Conservation (phyloP, 192 early-diverging fungal genomes). For the Gaertneriomyces semiglobifer region DNA sequence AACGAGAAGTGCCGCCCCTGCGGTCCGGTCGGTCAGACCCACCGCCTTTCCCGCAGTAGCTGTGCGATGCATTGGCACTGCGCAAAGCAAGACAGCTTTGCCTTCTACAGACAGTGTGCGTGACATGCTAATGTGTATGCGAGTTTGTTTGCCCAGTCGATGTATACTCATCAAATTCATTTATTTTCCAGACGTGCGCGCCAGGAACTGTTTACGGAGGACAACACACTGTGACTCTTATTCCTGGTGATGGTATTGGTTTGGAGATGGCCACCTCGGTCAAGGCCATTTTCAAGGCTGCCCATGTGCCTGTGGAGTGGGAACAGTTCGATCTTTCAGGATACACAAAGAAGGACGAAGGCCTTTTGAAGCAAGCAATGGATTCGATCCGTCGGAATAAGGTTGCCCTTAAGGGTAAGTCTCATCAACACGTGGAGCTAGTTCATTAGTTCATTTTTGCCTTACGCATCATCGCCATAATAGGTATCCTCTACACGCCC, state of each 20-base stretch:
- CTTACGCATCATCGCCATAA: too few species aligned
- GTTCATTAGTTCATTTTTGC: background rate
- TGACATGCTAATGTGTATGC: background rate
- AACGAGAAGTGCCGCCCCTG: too few species aligned
- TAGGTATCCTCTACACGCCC: constrained; percentile 73
- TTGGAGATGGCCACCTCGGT: constrained; percentile 87
- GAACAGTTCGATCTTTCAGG: constrained; percentile 97
- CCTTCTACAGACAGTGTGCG: constrained; percentile 7
- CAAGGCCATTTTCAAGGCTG: constrained; percentile 91
- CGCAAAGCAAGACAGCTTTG: constrained; percentile 20
- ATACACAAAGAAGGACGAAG: constrained; percentile 75
- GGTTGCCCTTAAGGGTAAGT: constrained; percentile 93
- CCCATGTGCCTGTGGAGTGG: constrained; percentile 91
- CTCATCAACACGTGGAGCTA: background rate
- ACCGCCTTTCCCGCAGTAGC: background rate
- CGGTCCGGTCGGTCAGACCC: too few species aligned
- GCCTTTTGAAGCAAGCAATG: constrained; percentile 82
- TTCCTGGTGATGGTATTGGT: constrained; percentile 98
- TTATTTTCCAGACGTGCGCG: constrained; percentile 2
- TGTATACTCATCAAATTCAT: background rate
- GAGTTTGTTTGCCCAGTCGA: background rate
- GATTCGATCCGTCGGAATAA: constrained; percentile 91
- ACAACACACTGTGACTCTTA: constrained; percentile 91
- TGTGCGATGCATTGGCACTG: constrained; percentile 18
- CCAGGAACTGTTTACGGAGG: constrained; percentile 75